Conservation (phyloP, 768 basidiomycete species). For the Tricholoma sp. region DNA sequence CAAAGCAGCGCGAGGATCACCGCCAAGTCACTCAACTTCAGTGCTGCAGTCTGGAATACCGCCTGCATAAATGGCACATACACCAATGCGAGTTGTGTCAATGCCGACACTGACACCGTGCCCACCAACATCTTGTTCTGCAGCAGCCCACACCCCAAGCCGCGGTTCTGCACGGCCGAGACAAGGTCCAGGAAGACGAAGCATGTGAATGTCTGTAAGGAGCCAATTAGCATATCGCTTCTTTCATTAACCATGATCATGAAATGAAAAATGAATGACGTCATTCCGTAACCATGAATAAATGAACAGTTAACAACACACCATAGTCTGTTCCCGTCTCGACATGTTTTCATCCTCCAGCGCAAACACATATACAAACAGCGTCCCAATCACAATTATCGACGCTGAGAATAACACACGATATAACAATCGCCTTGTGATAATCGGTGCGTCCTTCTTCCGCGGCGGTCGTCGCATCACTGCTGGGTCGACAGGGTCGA, state of each 20-base stretch:
- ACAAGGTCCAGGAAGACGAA: constrained; percentile 97
- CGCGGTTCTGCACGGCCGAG: constrained; percentile 92
- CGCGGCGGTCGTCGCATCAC: constrained; percentile 94
- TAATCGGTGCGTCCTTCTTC: constrained; percentile 85
- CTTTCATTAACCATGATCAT: background rate
- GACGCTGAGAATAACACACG: constrained; percentile 91
- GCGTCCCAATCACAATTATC: constrained; percentile 84
- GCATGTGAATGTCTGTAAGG: constrained; percentile 81
- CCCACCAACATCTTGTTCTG: constrained; percentile 87
- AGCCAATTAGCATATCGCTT: background rate
- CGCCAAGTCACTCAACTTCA: constrained; percentile 61
- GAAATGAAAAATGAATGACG: background rate
- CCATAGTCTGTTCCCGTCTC: constrained; percentile 93
- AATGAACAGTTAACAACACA: constrained; percentile 30
- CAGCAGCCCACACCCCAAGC: constrained; percentile 75
- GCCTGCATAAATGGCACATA: constrained; percentile 90
- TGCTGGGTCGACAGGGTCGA: constrained; percentile 91
- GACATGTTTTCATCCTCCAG: constrained; percentile 81
- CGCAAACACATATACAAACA: constrained; percentile 83
- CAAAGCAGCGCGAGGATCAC: constrained; percentile 65
- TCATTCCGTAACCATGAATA: background rate
- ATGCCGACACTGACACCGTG: constrained; percentile 82
- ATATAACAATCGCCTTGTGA: constrained; percentile 64
- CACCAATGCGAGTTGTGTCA: constrained; percentile 80
- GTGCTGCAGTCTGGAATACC: constrained; percentile 89